Evolutionary conservation across 2,329 filamentous ascomycete species (phyloP), one percentile per base, ranked within the genome.

Genomic region (Fusarium sp.): DNA sequence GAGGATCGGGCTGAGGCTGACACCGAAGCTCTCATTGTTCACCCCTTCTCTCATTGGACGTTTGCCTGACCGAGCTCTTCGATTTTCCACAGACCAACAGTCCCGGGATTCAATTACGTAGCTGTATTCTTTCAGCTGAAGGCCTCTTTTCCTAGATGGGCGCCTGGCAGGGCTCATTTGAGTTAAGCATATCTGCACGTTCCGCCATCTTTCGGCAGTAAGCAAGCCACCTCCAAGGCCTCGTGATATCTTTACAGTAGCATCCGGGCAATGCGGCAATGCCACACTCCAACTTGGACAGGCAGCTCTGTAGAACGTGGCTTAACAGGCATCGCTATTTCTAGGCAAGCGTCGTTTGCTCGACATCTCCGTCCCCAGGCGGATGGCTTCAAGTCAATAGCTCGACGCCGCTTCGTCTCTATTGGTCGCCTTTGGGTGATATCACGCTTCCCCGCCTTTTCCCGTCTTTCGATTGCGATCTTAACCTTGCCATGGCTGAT

Each of bases 381-480:
- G 60, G 60, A 63, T 25, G n/a, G 33, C 60, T 45, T n/a, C 33
- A 27, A 25, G 30, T 50, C 30, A 52, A 52, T 62, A 62, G 59
- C 38, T 30, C 32, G 59, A 62, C 45, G 43, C 60, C 45, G 32
- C 32, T 4, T 52, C 4, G 2, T 25, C 10, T 30, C 50, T 22
- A 63, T 63, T 63, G 60, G 60, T 11, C 60, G 33, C 43, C 32
- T 37, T 52, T 30, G 30, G n/a, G 43, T 38, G 43, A 38, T 50
- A 63, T 50, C 32, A 47, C 30, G 45, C 37, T 61, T 54, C 60
- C 60, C 60, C 60, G 43, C 60, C 60, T 52, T 63, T 63, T 50
- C 32, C 32, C 43, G 22, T 37, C 58, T 52, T 33, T 52, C 17
- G 9, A 47, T 30, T 35, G 27, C 27, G n/a, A 25, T 30, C 43